These are phyloP conservation scores for Pholiota microspora DNA, from an alignment of 768 basidiomycete species.

Conservation along the genomic window DNA sequence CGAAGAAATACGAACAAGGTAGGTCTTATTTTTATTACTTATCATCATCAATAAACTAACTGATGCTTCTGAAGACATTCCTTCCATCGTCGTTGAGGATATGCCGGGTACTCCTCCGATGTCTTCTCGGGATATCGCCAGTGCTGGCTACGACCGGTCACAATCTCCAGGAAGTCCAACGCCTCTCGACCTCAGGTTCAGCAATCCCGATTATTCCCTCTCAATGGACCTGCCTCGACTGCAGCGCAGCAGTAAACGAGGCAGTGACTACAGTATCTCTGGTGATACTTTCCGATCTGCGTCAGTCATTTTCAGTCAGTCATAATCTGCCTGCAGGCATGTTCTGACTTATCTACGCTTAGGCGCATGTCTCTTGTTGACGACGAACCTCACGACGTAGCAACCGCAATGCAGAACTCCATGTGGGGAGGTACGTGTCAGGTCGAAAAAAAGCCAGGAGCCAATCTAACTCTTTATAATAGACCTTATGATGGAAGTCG, in stretches of 20 bases:
- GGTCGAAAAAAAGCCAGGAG: too few species aligned
- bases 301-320: conserved; percentile 33
- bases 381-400: conserved; percentile 46
- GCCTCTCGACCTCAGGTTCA: conserved; percentile 30
- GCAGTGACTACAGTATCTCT: conserved; percentile 61
- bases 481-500: conserved; percentile 24
- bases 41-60: background rate
- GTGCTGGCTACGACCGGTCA: conserved; percentile 31
- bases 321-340: background rate
- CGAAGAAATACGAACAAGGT: conserved; percentile 42
- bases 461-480: background rate
- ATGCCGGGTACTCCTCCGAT: conserved; percentile 52
- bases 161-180: conserved; percentile 39
- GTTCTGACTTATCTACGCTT: conserved; percentile 9
- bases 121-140: conserved; percentile 56
- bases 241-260: conserved; percentile 52
- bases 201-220: conserved; percentile 46
- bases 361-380: conserved; percentile 41
- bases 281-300: conserved; percentile 47
- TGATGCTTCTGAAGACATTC: conserved; percentile 49
- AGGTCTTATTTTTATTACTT: conserved; percentile 7
- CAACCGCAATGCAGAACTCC: conserved; percentile 63
- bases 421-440: conserved; percentile 70
- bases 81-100: conserved; percentile 67
- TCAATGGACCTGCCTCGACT: conserved; percentile 42